Base-by-base conservation (phyloP, 1,284 basidiomycete genomes). In the Moesziomyces aphidis region DNA sequence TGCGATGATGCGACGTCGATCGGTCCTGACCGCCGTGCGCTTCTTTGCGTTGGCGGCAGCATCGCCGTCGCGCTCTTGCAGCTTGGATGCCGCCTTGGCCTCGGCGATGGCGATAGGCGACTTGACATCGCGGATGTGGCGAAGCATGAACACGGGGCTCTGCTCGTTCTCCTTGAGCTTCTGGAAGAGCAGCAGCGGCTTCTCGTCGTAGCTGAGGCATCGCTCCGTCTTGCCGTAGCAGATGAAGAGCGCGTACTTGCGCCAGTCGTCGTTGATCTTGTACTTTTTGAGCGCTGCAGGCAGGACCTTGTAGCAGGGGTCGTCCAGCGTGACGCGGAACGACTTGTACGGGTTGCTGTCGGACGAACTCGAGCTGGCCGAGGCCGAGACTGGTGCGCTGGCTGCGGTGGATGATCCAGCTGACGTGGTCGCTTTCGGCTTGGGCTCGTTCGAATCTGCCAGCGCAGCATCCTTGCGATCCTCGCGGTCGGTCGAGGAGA, bases 221-320 rank as follows among this genome's bases (percentile, higher is more conserved):
- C 97, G 90, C 85, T 99, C 97, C 4, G 72, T 89, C 66, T 92
- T 91, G 17, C 94, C 95, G 85, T 95, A 97, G 82, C 95, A 98
- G 75, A 99, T 98, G 86, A 99, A 99, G 89, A 99, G 92, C 24
- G 96, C 97, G 87, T 99, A 99, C 81, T 94, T 92, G 87, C 94
- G 92, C 95, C 96, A 99, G 85, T 95, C 95, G 79, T 99, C 97
- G 83, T 95, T 95, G 86, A 99, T 98, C 84, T 94, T 94, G 86
- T 99, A 99, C 86, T 98, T 98, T 87, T 97, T 97, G 73, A 99
- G 87, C 19, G 97, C 97, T 0, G 96, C 95, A 0, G 97, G 96
- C 19, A 99, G 87, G 19, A 99, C 96, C 83, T 97, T 97, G 91
- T 93, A 96, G 59, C 95, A 97, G 0, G 97, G 96, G 85, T 99